Evolutionary conservation across 257 asterid species (phyloP).

Genomic region (Scutellaria baicalensis): DNA sequence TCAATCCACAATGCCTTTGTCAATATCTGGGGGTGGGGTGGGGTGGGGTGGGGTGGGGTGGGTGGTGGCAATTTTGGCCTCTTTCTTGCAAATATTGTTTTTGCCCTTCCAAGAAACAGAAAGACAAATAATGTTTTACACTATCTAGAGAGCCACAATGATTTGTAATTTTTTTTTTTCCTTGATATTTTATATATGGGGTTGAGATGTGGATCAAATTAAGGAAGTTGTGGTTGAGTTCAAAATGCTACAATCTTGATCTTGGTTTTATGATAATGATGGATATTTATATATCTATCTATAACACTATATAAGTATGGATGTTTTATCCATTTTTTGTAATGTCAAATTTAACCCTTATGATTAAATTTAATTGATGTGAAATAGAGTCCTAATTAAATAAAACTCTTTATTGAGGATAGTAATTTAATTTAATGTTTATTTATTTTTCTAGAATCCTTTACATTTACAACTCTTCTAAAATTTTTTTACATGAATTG

Average conservation of each 20-base stretch:
- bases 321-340: no score
- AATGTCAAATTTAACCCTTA: no score
- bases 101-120: conserved; percentile 45
- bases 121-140: conserved; percentile 37
- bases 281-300: not conserved
- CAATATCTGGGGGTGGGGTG: not conserved
- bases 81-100: conserved; percentile 6
- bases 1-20: conserved; percentile 7
- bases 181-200: not conserved
- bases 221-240: not conserved
- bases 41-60: not conserved
- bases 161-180: not conserved
- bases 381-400: no score
- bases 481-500: no score
- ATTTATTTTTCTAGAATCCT: no score
- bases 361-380: no score
- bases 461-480: no score
- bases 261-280: not conserved
- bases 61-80: conserved; percentile 10
- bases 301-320: no score
- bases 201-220: not conserved
- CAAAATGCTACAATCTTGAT: not conserved
- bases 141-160: conserved; percentile 25
- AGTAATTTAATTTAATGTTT: no score
- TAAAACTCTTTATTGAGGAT: no score